These are phyloP conservation scores for Lasiodiplodia sp. DNA, from an alignment of 2,329 filamentous ascomycete species.

Conservation along the genomic window DNA sequence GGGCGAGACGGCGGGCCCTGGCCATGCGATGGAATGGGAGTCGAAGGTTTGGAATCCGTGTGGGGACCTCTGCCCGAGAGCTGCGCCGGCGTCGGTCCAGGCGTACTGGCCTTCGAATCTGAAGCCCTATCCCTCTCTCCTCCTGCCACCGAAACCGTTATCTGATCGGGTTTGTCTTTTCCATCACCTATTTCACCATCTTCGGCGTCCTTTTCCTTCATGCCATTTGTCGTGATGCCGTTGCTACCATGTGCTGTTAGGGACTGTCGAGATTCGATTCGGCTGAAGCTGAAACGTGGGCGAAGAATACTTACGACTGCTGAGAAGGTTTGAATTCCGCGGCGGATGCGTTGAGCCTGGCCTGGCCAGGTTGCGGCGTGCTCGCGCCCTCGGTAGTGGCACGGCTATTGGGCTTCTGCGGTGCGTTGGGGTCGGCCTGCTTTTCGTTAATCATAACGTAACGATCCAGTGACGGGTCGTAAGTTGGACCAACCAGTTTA, in stretches of 20 bases:
- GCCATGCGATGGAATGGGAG: slow-evolving; percentile 33
- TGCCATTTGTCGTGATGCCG: slow-evolving; percentile 42
- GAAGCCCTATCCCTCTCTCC: slow-evolving; percentile 11
- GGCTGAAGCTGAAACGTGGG: no score
- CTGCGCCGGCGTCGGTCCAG: not conserved
- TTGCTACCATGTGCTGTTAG: slow-evolving; percentile 36
- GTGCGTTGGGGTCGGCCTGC: slow-evolving; percentile 22
- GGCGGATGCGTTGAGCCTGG: slow-evolving; percentile 63
- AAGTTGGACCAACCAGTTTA: slow-evolving; percentile 62
- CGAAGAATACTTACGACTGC: slow-evolving; percentile 27
- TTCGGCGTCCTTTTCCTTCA: slow-evolving; percentile 63
- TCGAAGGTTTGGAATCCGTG: slow-evolving; percentile 34
- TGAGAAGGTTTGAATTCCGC: slow-evolving; percentile 68
- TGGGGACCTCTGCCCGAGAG: slow-evolving; percentile 7
- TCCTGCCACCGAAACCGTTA: slow-evolving; percentile 33
- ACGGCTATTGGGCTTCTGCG: slow-evolving; percentile 40
- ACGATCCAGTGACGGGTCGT: not conserved
- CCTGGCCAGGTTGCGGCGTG: slow-evolving; percentile 52
- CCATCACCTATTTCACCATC: slow-evolving; percentile 77
- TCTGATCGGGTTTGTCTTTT: slow-evolving; percentile 39
- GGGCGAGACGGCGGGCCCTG: slow-evolving; percentile 33
- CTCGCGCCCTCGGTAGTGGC: slow-evolving; percentile 46
- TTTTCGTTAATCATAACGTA: not conserved
- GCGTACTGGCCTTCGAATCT: slow-evolving; percentile 29
- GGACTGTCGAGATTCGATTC: not conserved